Evolutionary conservation across 805 yeast species (phyloP).

Genomic region (Kregervanrija fluxuum): DNA sequence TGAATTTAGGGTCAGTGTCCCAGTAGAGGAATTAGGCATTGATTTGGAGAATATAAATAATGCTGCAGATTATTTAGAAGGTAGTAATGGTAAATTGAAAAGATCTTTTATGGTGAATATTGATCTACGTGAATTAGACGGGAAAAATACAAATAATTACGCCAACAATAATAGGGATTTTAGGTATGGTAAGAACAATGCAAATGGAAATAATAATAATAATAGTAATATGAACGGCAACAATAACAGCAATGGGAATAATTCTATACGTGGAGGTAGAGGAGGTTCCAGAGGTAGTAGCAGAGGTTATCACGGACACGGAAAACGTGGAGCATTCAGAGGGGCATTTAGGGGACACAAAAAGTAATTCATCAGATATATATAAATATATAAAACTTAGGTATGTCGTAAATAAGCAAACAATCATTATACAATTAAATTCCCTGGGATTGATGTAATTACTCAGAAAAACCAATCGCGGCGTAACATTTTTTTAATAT

Average conservation of each 20-base stretch:
- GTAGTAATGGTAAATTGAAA: slow-evolving; percentile 20
- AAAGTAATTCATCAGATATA: too few relatives aligned
- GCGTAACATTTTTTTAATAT: too few relatives aligned
- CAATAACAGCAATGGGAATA: not conserved
- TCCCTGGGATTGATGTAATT: too few relatives aligned
- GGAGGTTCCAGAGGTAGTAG: not conserved
- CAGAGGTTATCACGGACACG: too few relatives aligned
- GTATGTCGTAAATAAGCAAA: too few relatives aligned
- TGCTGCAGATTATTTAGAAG: slow-evolving; percentile 1
- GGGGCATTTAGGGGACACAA: too few relatives aligned
- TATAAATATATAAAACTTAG: too few relatives aligned
- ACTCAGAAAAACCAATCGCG: too few relatives aligned
- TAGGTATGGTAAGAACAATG: not conserved
- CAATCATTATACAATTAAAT: too few relatives aligned
- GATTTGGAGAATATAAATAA: not conserved
- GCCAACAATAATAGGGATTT: not conserved
- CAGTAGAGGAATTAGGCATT: slow-evolving; percentile 25
- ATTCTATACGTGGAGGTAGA: slow-evolving; percentile 2
- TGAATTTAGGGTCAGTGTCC: slow-evolving; percentile 37
- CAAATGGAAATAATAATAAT: not conserved
- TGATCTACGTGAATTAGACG: slow-evolving; percentile 36
- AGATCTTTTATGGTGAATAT: slow-evolving; percentile 36
- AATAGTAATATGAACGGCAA: not conserved
- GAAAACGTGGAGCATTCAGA: too few relatives aligned
- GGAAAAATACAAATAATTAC: slow-evolving; percentile 8